Base-by-base conservation (phyloP, 345 rosid genomes). In the Gynandropsis gynandra region DNA sequence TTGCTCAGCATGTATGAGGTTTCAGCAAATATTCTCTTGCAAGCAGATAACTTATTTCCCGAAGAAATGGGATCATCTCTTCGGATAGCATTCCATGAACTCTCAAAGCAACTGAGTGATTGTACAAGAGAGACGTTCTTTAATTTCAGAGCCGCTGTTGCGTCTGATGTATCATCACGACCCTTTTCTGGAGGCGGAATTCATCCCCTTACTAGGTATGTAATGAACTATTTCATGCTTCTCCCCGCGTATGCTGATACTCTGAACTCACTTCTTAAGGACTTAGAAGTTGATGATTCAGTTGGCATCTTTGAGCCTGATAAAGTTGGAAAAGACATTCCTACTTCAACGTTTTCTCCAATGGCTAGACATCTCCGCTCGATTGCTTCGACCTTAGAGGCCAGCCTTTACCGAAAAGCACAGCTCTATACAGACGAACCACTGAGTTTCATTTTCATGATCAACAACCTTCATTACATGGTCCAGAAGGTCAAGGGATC, bases 381-480 rank as follows among this genome's bases (percentile, higher is more conserved):
- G 33, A 50, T 88, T 27, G 58, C 74, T 31, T 50, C 74, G 18
- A 39, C 74, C 50, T 65, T 89, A 16, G 83, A 79, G 59, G 59
- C 62, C 51, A 89, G 45, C 59, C 85, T 89, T 13, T 41, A 27
- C 1, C 50, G 51, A 5, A 85, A 80, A 71, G 68, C 93, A 19
- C 69, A 67, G 59, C 55, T 81, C 10, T 81, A 85, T 66, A 56
- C 75, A 43, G 75, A 79, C 35, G 69, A 57, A 52, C 41, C 86
- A 4, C 49, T 89, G 45, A 69, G 16, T n/a, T 61, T 42, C 42
- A 65, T 89, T 2, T 85, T 89, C 62, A 9, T 81, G 52, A 73
- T 83, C 65, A 89, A 89, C 64, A 89, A 83, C 68, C 68, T 67
- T 45, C 80, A 76, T 58, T 89, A 89, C 75, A 66, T 81, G 77